These are phyloP conservation scores for Hibiscus mutabilis DNA, from an alignment of 345 rosid genomes.

Conservation along the genomic window DNA sequence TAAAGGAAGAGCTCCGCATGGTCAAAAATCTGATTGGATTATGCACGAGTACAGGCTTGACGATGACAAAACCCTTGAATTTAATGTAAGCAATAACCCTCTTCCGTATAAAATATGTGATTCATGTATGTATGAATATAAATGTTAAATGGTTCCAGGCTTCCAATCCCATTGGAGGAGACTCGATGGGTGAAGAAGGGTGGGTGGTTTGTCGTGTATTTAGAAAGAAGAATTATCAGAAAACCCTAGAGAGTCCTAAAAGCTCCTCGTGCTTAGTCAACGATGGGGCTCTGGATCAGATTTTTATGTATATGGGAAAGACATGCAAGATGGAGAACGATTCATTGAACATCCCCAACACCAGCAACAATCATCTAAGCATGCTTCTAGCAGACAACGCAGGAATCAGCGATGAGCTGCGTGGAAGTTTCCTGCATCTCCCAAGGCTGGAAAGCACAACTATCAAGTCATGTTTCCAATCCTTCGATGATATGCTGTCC, in stretches of 20 bases:
- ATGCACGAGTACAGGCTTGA: conserved; percentile 98
- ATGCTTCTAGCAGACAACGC: conserved; percentile 17
- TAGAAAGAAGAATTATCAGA: conserved; percentile 85
- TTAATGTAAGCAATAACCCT: conserved; percentile 33
- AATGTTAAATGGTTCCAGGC: conserved; percentile 12
- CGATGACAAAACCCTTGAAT: conserved; percentile 31
- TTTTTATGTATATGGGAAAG: conserved; percentile 66
- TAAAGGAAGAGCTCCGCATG: conserved; percentile 94
- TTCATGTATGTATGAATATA: conserved; percentile 12
- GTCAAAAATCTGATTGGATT: conserved; percentile 97
- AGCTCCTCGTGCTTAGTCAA: conserved; percentile 32
- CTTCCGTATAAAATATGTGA: too few species aligned
- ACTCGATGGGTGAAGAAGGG: conserved; percentile 64
- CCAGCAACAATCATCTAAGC: conserved; percentile 13
- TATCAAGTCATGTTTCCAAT: neutral
- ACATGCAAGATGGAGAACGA: conserved; percentile 52
- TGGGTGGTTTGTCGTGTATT: conserved; percentile 97
- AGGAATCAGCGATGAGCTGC: conserved; percentile 19
- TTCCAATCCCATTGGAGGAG: conserved; percentile 35
- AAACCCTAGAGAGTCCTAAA: conserved; percentile 68
- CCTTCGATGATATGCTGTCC: conserved; percentile 30
- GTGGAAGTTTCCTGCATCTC: conserved; percentile 57
- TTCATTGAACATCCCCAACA: conserved; percentile 15
- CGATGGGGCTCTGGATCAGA: conserved; percentile 53
- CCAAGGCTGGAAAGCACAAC: conserved; percentile 58